phyloP scores from a whole-genome alignment of 2,329 filamentous ascomycete genomes.

The Cadophora sp. region DNA sequence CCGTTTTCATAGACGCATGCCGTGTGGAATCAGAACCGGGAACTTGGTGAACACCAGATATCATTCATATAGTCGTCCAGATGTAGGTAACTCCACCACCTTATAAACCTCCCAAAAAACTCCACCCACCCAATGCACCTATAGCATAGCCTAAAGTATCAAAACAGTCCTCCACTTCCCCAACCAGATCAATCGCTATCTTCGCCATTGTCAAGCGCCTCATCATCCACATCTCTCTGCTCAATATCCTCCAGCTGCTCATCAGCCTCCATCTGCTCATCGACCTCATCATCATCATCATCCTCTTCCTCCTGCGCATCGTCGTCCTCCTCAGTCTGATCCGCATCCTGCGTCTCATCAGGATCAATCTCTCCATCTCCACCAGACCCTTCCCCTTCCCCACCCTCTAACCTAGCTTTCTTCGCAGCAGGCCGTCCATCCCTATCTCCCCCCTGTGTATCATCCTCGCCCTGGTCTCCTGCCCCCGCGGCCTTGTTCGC shows the following conservation, averaged over 20 bases:
- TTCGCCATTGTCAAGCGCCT: constrained; percentile 66
- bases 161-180: neutral
- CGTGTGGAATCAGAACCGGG: no score
- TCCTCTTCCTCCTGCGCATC: constrained; percentile 59
- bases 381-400: constrained; percentile 53
- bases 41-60: neutral
- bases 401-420: constrained; percentile 50
- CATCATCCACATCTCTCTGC: constrained; percentile 56
- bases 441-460: constrained; percentile 33
- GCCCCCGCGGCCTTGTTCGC: constrained; percentile 59
- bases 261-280: constrained; percentile 60
- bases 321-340: constrained; percentile 52
- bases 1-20: no score
- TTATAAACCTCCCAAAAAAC: constrained; percentile 12
- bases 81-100: neutral
- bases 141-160: constrained; percentile 7
- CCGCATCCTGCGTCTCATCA: constrained; percentile 47
- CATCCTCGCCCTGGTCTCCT: constrained; percentile 32
- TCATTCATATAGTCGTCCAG: neutral
- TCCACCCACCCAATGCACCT: constrained; percentile 25
- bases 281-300: constrained; percentile 61
- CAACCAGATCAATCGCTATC: constrained; percentile 49
- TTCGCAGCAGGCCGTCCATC: constrained; percentile 44
- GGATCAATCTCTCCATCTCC: constrained; percentile 57
- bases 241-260: constrained; percentile 62